phyloP scores from a whole-genome alignment of 1,139 yeast species.

The Protomyces gravidus region DNA sequence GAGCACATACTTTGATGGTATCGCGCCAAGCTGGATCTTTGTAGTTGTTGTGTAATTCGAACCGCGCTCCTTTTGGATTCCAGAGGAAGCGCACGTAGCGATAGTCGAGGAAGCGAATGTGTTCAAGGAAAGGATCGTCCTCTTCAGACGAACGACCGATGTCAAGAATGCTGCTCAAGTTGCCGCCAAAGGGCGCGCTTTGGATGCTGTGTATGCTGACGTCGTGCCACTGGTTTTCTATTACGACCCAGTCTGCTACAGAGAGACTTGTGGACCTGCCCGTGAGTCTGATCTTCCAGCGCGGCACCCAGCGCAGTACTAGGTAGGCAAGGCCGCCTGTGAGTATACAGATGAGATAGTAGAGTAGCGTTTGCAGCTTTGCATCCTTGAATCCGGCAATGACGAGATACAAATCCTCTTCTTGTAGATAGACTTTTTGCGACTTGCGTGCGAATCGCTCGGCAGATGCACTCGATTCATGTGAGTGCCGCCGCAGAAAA shows the following conservation, averaged over 20 bases:
- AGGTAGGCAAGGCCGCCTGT: conserved; percentile 73
- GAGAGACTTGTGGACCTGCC: conserved; percentile 70
- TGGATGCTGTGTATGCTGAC: conserved; percentile 56
- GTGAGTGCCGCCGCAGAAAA: conserved; percentile 10
- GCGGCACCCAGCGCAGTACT: conserved; percentile 78
- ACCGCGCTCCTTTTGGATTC: conserved; percentile 81
- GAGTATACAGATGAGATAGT: conserved; percentile 52
- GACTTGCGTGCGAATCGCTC: conserved; percentile 5
- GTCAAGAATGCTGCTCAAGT: conserved; percentile 61
- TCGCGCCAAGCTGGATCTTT: conserved; percentile 65
- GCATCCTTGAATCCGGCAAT: conserved; percentile 80
- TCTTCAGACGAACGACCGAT: conserved; percentile 37
- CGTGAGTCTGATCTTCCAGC: conserved; percentile 60
- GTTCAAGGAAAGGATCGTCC: conserved; percentile 56
- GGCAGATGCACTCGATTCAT: conserved; percentile 10
- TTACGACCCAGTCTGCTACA: conserved; percentile 83
- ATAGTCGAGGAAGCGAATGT: conserved; percentile 66
- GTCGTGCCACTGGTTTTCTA: conserved; percentile 92
- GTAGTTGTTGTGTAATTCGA: conserved; percentile 82
- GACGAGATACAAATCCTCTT: conserved; percentile 89
- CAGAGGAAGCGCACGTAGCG: conserved; percentile 78
- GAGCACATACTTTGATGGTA: conserved; percentile 52
- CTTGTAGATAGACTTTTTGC: conserved; percentile 87
- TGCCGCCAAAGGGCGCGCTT: conserved; percentile 61
- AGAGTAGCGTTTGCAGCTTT: conserved; percentile 47